Conservation (phyloP, 176 grass and related monocot genomes). For the Zea luxurians region DNA sequence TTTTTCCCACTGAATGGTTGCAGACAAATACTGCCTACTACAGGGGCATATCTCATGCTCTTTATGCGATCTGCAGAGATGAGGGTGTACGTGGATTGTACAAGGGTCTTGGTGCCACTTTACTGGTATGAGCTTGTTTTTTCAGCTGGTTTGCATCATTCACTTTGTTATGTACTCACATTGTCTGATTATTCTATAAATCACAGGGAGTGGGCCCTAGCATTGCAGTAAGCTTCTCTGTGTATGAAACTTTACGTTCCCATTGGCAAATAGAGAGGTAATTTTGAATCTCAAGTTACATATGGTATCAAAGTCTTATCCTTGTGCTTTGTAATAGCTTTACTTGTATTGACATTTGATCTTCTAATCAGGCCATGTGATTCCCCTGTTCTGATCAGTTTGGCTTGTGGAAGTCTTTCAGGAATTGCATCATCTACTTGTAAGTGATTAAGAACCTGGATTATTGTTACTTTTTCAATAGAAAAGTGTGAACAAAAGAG, state of each 20-base stretch:
- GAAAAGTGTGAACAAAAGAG: not conserved
- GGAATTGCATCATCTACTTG: slow-evolving; percentile 89
- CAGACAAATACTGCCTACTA: slow-evolving; percentile 91
- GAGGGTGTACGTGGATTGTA: slow-evolving; percentile 86
- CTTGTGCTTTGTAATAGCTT: slow-evolving; percentile 1
- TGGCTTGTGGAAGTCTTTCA: slow-evolving; percentile 93
- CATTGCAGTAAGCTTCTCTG: slow-evolving; percentile 92
- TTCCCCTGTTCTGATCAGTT: slow-evolving; percentile 68
- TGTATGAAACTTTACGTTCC: slow-evolving; percentile 87
- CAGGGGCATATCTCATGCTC: slow-evolving; percentile 90
- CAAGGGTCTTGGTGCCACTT: slow-evolving; percentile 93
- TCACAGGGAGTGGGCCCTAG: slow-evolving; percentile 90
- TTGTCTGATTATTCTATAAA: slow-evolving; percentile 24
- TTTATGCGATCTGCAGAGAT: slow-evolving; percentile 84
- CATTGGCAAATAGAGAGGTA: slow-evolving; percentile 84
- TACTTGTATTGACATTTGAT: slow-evolving; percentile 33
- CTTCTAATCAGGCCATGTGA: slow-evolving; percentile 65
- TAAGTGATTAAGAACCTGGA: slow-evolving; percentile 40
- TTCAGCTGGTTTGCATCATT: slow-evolving; percentile 16
- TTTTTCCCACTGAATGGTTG: slow-evolving; percentile 34
- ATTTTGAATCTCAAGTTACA: slow-evolving; percentile 27
- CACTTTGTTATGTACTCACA: slow-evolving; percentile 4
- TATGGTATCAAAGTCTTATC: not conserved
- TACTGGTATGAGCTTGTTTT: slow-evolving; percentile 54
- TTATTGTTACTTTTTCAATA: slow-evolving; percentile 8